These are phyloP conservation scores for Wallacemonas sp. DNA, from an alignment of 208 protist species.

Conservation along the genomic window DNA sequence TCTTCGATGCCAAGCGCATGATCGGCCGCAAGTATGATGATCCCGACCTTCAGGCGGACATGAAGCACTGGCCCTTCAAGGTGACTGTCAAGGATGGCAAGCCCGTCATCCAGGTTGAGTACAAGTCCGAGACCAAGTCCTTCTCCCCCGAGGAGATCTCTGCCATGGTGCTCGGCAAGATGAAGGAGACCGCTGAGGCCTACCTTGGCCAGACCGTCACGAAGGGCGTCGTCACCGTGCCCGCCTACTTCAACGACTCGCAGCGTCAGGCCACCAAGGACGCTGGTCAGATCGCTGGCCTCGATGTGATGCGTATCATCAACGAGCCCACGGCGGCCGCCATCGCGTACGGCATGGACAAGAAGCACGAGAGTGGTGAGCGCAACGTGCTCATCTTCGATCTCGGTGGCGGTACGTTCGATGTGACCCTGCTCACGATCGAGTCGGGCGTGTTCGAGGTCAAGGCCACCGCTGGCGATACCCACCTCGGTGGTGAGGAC, in stretches of 20 bases:
- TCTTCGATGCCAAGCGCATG: constrained; percentile 93
- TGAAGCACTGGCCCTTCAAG: constrained; percentile 94
- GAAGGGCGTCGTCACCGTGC: constrained; percentile 98
- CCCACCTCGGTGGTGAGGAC: constrained; percentile 99
- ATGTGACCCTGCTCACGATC: constrained; percentile 99
- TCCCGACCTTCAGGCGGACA: constrained; percentile 91
- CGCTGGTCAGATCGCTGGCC: constrained; percentile 96
- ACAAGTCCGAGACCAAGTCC: constrained; percentile 62
- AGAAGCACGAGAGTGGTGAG: constrained; percentile 84
- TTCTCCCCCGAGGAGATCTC: constrained; percentile 89
- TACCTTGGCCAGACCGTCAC: constrained; percentile 94
- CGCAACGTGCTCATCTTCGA: constrained; percentile 98
- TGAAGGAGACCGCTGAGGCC: constrained; percentile 92
- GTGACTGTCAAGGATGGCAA: constrained; percentile 88
- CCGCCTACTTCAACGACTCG: constrained; percentile 99
- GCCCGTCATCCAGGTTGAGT: constrained; percentile 76
- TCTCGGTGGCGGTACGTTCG: constrained; percentile 98
- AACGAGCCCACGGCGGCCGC: constrained; percentile 99
- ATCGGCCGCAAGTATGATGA: constrained; percentile 94
- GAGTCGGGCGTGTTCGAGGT: constrained; percentile 99
- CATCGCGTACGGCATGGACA: constrained; percentile 99
- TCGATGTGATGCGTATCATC: constrained; percentile 99
- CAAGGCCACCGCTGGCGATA: constrained; percentile 99
- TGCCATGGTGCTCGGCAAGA: constrained; percentile 91
- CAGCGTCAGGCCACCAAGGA: constrained; percentile 99